Evolutionary conservation across 2,329 filamentous ascomycete species (phyloP).

Genomic region (Nothopassalora personata): DNA sequence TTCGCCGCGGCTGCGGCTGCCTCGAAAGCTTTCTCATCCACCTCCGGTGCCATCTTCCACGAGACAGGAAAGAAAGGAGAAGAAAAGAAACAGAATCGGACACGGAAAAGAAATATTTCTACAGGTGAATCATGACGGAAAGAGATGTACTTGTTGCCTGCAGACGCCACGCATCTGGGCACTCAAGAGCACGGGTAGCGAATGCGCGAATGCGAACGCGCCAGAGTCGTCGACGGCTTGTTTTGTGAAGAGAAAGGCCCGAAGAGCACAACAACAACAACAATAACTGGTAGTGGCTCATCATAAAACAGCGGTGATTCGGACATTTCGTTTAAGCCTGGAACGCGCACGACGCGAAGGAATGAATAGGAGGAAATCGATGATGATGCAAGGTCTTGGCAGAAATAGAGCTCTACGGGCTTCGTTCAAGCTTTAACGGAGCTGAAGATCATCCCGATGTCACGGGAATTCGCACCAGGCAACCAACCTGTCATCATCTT

Average conservation of each 20-base stretch:
- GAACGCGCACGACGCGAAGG: background rate
- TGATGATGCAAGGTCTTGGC: background rate
- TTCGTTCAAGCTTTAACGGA: background rate
- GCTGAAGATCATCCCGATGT: background rate
- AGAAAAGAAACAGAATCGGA: background rate
- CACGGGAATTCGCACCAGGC: background rate
- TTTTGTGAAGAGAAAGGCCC: no score
- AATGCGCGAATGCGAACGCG: background rate
- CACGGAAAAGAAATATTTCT: background rate
- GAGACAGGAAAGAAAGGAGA: background rate
- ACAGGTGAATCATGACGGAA: background rate
- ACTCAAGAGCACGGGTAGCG: background rate
- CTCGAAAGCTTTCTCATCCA: constrained; percentile 1
- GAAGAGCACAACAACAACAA: background rate
- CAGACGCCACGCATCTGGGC: background rate
- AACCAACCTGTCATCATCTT: background rate
- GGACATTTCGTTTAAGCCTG: background rate
- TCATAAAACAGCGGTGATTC: background rate
- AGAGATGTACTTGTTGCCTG: background rate
- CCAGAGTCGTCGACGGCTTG: background rate
- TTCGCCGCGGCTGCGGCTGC: background rate
- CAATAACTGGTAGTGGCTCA: background rate
- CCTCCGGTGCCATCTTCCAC: background rate
- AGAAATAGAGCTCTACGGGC: background rate
- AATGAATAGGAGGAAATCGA: background rate